Conservation (phyloP, 352 stramenopile species). For the Stramenopiles sp. region DNA sequence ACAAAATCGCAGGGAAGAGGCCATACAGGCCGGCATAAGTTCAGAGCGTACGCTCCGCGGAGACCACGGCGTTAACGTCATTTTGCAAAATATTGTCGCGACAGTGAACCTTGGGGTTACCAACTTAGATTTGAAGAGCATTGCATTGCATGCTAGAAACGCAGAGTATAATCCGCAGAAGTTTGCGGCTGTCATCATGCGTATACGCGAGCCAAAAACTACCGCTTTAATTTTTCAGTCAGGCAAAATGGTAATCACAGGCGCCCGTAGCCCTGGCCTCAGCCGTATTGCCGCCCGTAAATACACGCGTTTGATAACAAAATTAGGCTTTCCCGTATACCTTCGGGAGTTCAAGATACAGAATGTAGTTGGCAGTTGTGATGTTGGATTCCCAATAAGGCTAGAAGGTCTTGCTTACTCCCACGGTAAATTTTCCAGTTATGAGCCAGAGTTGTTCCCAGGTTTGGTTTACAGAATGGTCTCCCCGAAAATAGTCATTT, state of each 20-base stretch:
- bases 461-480: constrained; percentile 95
- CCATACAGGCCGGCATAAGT: no score
- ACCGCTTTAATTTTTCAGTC: constrained; percentile 93
- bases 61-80: no score
- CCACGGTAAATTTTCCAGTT: constrained; percentile 82
- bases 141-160: constrained; percentile 87
- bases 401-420: constrained; percentile 91
- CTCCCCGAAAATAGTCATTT: constrained; percentile 85
- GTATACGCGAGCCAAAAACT: constrained; percentile 80
- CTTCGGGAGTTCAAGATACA: constrained; percentile 75
- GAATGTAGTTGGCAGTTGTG: constrained; percentile 93
- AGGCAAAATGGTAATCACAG: constrained; percentile 73
- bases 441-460: constrained; percentile 98
- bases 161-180: constrained; percentile 95
- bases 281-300: no score
- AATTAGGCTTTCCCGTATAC: no score
- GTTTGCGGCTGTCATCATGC: constrained; percentile 87
- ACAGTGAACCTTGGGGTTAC: constrained; percentile 80
- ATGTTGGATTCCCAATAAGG: constrained; percentile 92
- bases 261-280: no score
- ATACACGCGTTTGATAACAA: no score
- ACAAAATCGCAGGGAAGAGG: no score
- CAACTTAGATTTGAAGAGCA: constrained; percentile 88
- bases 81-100: constrained; percentile 82
- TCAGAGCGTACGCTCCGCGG: no score